phyloP scores from a whole-genome alignment of 2,329 filamentous ascomycete genomes.

The Fonsecaea pedrosoi region DNA sequence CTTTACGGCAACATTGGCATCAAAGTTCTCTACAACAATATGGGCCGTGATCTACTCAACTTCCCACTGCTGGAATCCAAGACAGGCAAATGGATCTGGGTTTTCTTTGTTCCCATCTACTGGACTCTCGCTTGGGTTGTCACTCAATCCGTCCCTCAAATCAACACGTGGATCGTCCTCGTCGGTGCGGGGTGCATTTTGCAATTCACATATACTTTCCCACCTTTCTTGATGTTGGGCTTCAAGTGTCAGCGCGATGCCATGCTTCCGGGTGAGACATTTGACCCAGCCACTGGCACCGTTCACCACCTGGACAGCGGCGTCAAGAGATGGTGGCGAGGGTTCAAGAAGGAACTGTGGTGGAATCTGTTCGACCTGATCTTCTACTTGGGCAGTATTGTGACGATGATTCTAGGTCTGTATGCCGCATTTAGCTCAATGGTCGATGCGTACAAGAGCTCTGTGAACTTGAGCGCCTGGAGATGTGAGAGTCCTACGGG shows the following conservation, averaged over 20 bases:
- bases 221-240: conserved; percentile 44
- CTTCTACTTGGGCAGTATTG: conserved; percentile 40
- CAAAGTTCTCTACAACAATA: conserved; percentile 40
- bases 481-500: conserved; percentile 31
- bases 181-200: conserved; percentile 55
- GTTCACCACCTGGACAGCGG: conserved; percentile 29
- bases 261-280: conserved; percentile 39
- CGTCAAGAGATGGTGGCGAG: conserved; percentile 37
- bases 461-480: conserved; percentile 31
- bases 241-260: conserved; percentile 43
- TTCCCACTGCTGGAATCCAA: conserved; percentile 29
- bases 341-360: conserved; percentile 41
- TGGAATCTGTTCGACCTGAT: conserved; percentile 42
- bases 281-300: conserved; percentile 39
- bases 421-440: conserved; percentile 40
- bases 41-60: conserved; percentile 33
- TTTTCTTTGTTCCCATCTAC: conserved; percentile 49
- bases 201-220: conserved; percentile 58
- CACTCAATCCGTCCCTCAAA: conserved; percentile 54
- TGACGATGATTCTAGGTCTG: conserved; percentile 40
- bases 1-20: conserved; percentile 54
- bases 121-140: conserved; percentile 55
- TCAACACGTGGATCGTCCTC: conserved; percentile 48
- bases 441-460: conserved; percentile 42
- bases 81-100: conserved; percentile 34